These are phyloP conservation scores for Trypanosoma vivax DNA, from an alignment of 208 protist genomes.

Conservation along the genomic window DNA sequence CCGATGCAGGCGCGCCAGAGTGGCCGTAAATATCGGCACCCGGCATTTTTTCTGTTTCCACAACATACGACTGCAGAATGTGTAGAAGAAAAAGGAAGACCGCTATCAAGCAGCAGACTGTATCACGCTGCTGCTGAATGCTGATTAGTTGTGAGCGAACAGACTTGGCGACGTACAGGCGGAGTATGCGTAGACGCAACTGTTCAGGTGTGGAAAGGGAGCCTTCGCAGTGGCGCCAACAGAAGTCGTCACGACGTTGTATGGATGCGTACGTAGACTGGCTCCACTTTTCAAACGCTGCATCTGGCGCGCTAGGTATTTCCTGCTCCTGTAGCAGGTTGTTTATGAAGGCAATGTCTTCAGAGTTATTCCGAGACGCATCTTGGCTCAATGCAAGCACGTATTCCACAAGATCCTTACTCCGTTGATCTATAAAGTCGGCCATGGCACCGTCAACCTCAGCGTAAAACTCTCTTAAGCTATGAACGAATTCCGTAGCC, in stretches of 20 bases:
- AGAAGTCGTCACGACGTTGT: conserved; percentile 24
- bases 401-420: too few relatives aligned
- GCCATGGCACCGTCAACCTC: too few relatives aligned
- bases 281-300: conserved; percentile 16
- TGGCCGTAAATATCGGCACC: neutral
- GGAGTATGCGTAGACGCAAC: conserved; percentile 8
- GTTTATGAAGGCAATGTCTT: too few relatives aligned
- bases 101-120: conserved; percentile 3
- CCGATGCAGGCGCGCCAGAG: too few relatives aligned
- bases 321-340: neutral
- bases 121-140: conserved; percentile 1
- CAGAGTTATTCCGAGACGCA: too few relatives aligned
- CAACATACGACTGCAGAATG: conserved; percentile 5
- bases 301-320: neutral
- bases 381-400: too few relatives aligned
- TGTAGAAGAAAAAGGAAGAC: conserved; percentile 6
- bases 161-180: conserved; percentile 11
- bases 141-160: conserved; percentile 11
- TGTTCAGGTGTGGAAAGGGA: conserved; percentile 16
- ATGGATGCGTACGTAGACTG: conserved; percentile 24
- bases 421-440: too few relatives aligned
- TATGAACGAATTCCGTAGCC: too few relatives aligned
- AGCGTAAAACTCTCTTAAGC: too few relatives aligned
- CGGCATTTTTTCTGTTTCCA: neutral
- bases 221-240: conserved; percentile 36